Conservation (phyloP, 306 rosid genomes). For the Fragaria vesca region DNA sequence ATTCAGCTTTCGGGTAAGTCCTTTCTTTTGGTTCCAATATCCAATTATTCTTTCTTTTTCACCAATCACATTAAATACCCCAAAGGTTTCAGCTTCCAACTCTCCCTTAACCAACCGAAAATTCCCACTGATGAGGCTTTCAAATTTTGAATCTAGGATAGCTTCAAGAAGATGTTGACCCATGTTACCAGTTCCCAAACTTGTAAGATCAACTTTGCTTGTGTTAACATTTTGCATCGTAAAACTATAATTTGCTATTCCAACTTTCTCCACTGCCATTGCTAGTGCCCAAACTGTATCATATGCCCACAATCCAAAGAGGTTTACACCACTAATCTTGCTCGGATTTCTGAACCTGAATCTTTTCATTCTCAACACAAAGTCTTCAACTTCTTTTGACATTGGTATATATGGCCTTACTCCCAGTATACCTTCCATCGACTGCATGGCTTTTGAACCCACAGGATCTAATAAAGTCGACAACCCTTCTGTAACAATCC, state of each 20-base stretch:
- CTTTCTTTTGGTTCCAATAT: slow-evolving; percentile 23
- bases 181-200: slow-evolving; percentile 11
- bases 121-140: slow-evolving; percentile 23
- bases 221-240: background rate
- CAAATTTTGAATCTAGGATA: slow-evolving; percentile 13
- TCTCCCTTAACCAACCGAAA: slow-evolving; percentile 30
- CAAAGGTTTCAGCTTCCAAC: slow-evolving; percentile 25
- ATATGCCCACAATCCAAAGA: slow-evolving; percentile 44
- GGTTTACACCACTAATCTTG: background rate
- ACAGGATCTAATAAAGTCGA: slow-evolving; percentile 20
- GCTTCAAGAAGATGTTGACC: slow-evolving; percentile 12
- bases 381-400: slow-evolving; percentile 4
- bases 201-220: slow-evolving; percentile 12
- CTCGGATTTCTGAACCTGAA: background rate
- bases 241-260: background rate
- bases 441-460: background rate
- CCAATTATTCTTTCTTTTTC: slow-evolving; percentile 32
- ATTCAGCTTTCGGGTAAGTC: background rate
- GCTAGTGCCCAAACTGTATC: slow-evolving; percentile 37
- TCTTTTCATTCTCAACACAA: slow-evolving; percentile 10
- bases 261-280: slow-evolving; percentile 17
- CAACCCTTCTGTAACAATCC: slow-evolving; percentile 28
- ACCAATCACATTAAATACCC: slow-evolving; percentile 31
- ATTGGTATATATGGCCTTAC: slow-evolving; percentile 26
- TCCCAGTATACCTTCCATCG: slow-evolving; percentile 46